These are phyloP conservation scores for Colletotrichum sp. DNA, from an alignment of 2,329 filamentous ascomycete genomes.

Conservation along the genomic window DNA sequence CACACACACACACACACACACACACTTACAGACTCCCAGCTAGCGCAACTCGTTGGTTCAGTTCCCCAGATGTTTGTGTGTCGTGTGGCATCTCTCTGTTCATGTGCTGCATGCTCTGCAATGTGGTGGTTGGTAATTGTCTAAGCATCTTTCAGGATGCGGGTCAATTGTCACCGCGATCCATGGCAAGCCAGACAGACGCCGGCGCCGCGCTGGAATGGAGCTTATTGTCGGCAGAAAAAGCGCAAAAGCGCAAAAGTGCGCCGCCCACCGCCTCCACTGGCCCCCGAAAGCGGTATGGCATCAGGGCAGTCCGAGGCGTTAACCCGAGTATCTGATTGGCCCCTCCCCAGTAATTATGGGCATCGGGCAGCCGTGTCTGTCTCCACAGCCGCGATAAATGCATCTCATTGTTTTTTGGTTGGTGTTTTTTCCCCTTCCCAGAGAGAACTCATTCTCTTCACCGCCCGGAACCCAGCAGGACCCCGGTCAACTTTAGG, in stretches of 20 bases:
- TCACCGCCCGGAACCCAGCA: constrained; percentile 3
- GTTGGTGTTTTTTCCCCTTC: neutral
- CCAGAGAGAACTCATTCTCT: neutral
- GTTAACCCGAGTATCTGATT: neutral
- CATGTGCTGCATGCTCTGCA: neutral
- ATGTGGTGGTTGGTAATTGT: neutral
- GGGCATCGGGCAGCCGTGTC: neutral
- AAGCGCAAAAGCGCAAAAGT: constrained; percentile 11
- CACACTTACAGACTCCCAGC: neutral
- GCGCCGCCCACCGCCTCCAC: constrained; percentile 12
- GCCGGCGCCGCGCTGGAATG: neutral
- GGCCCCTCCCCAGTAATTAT: neutral
- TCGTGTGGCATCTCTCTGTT: neutral
- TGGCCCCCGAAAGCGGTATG: constrained; percentile 15
- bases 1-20: neutral
- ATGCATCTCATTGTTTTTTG: neutral
- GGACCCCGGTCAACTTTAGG: neutral
- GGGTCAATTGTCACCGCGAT: neutral
- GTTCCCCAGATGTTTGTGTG: neutral
- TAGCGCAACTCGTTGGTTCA: neutral
- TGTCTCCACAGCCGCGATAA: neutral
- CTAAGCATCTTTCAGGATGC: neutral
- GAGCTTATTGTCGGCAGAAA: constrained; percentile 13
- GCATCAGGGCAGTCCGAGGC: constrained; percentile 15
- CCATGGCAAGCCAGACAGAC: neutral